phyloP scores from a whole-genome alignment of 495 filamentous ascomycete genomes.

The Penicillium robsamsonii region DNA sequence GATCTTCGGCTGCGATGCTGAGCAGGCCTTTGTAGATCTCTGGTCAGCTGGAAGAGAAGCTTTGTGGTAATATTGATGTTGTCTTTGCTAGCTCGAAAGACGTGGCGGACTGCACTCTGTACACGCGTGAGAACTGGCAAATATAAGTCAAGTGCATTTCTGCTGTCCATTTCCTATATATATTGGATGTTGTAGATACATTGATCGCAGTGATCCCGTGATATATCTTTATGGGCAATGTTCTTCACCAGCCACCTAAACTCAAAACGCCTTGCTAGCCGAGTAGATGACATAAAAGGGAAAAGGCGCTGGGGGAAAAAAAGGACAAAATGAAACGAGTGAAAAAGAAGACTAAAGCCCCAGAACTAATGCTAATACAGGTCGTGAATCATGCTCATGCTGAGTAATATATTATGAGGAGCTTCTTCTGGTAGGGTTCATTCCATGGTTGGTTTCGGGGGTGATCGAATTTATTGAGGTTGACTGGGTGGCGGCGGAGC shows the following conservation, averaged over 20 bases:
- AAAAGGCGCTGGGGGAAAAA: constrained; percentile 1
- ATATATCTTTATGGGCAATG: neutral
- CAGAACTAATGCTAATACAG: constrained; percentile 12
- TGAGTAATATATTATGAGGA: neutral
- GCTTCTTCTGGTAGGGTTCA: neutral
- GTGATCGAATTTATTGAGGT: neutral
- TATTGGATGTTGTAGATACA: constrained; percentile 2
- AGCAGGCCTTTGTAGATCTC: too few relatives aligned
- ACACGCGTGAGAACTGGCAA: neutral
- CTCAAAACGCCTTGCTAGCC: constrained; percentile 12
- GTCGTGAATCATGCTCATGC: constrained; percentile 13
- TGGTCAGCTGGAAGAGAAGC: too few relatives aligned
- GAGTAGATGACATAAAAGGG: neutral
- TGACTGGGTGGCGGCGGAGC: neutral
- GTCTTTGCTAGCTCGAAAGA: too few relatives aligned
- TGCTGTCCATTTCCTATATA: neutral
- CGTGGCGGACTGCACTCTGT: neutral
- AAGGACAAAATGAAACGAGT: neutral
- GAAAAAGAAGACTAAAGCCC: neutral
- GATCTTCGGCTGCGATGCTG: too few relatives aligned
- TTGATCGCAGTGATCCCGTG: too few relatives aligned
- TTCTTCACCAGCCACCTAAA: neutral
- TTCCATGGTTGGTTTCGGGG: neutral
- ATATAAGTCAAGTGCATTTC: neutral
- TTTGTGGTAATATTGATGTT: too few relatives aligned